These are phyloP conservation scores for Pseudogymnoascus sp. DNA, from an alignment of 2,329 filamentous ascomycete species.

Conservation along the genomic window DNA sequence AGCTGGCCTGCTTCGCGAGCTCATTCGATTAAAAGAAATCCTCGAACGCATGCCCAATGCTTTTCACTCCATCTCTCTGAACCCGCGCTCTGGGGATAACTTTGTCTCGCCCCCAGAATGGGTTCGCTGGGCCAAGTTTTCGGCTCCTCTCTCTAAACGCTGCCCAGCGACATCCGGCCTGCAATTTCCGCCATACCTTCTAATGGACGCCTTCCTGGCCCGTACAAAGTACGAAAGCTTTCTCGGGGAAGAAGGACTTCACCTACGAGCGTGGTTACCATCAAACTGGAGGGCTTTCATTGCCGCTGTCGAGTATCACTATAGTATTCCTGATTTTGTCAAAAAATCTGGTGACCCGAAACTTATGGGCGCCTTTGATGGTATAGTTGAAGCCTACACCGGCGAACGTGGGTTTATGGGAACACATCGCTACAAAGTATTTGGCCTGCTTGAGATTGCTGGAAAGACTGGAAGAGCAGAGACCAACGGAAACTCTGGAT, in stretches of 20 bases:
- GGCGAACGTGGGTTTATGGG: constrained; percentile 50
- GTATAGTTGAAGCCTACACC: constrained; percentile 47
- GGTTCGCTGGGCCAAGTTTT: constrained; percentile 45
- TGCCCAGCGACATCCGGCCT: constrained; percentile 44
- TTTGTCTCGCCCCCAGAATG: constrained; percentile 41
- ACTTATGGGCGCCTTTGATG: constrained; percentile 45
- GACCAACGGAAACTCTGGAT: constrained; percentile 44
- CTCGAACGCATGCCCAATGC: constrained; percentile 46
- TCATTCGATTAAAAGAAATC: constrained; percentile 45
- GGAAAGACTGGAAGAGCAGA: constrained; percentile 45
- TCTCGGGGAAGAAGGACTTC: constrained; percentile 43
- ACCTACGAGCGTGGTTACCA: constrained; percentile 45
- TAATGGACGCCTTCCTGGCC: constrained; percentile 48
- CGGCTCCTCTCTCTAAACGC: constrained; percentile 40
- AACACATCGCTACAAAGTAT: constrained; percentile 48
- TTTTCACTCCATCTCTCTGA: constrained; percentile 46
- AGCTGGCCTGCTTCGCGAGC: constrained; percentile 42
- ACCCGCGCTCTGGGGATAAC: constrained; percentile 44
- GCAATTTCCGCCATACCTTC: constrained; percentile 44
- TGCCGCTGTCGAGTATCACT: constrained; percentile 46
- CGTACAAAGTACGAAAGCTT: constrained; percentile 44
- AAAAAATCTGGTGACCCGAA: constrained; percentile 40
- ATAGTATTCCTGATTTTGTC: constrained; percentile 46
- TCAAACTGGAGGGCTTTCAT: constrained; percentile 48
- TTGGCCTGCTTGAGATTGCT: constrained; percentile 46